Evolutionary conservation across 1,284 basidiomycete species (phyloP).

Genomic region (Tausonia pullulans): DNA sequence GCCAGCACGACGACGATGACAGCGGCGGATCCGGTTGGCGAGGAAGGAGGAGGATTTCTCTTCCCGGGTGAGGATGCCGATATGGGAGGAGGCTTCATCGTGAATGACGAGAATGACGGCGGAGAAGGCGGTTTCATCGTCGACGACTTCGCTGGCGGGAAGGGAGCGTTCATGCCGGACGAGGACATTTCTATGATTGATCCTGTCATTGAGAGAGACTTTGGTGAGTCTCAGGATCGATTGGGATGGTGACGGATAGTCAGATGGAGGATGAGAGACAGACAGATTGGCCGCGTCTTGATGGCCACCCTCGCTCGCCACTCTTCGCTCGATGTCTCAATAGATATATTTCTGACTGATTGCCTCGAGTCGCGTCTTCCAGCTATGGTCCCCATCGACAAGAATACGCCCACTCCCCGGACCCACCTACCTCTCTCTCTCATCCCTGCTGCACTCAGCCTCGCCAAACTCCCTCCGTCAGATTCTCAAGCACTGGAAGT

Average conservation of each 20-base stretch:
- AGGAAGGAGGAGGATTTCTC: conserved; percentile 22
- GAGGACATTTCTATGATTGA: no score
- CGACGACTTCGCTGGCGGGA: conserved; percentile 5
- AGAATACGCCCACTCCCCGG: neutral
- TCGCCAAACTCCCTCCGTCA: neutral
- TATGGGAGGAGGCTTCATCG: conserved; percentile 17
- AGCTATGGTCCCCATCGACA: no score
- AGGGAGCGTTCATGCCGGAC: no score
- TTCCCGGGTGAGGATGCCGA: conserved; percentile 15
- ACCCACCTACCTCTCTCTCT: conserved; percentile 17
- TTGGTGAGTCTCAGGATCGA: no score
- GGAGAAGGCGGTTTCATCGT: conserved; percentile 23
- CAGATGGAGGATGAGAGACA: no score
- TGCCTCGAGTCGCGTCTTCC: no score
- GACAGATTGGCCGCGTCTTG: no score
- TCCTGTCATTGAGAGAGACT: no score
- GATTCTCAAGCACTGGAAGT: conserved; percentile 3
- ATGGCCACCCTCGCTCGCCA: no score
- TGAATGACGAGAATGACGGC: conserved; percentile 19
- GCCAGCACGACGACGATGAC: neutral
- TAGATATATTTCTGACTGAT: no score
- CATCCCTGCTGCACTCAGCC: conserved; percentile 7
- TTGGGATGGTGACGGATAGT: no score
- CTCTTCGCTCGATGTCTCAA: no score
- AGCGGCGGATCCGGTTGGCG: neutral